A percentile compares a stretch with the other conserved stretches of the same genome.
Conservation (phyloP, 148 eudicot genomes). For the Silene conica region DNA sequence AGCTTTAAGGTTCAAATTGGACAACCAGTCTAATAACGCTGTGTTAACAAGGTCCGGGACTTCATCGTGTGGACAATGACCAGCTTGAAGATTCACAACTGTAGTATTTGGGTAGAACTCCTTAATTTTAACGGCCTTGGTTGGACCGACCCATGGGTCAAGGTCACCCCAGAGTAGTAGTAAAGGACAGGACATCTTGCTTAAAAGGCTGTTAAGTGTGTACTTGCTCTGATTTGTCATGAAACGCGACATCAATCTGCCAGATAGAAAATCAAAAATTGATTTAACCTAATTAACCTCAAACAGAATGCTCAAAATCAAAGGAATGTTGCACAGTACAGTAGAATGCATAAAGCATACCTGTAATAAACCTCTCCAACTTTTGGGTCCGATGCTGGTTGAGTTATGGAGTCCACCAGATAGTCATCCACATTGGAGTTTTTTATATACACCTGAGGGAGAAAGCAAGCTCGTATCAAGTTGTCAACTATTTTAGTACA, state of each 20-base stretch:
- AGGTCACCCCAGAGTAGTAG: conserved; percentile 91
- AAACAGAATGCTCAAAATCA: background rate
- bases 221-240: conserved; percentile 83
- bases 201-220: conserved; percentile 80
- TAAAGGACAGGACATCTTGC: conserved; percentile 77
- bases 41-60: conserved; percentile 87
- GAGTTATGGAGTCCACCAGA: conserved; percentile 79
- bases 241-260: conserved; percentile 82
- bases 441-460: conserved; percentile 66
- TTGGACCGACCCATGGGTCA: conserved; percentile 97
- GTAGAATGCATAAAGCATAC: conserved; percentile 32
- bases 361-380: conserved; percentile 97
- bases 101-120: conserved; percentile 82
- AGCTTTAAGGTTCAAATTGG: conserved; percentile 37
- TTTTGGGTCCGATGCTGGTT: conserved; percentile 91
- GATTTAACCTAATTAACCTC: background rate
- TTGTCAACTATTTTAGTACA: background rate
- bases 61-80: conserved; percentile 99
- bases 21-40: conserved; percentile 85
- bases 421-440: conserved; percentile 85
- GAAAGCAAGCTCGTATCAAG: background rate
- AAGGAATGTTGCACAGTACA: background rate
- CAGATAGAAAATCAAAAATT: background rate
- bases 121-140: conserved; percentile 76
- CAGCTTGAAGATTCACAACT: conserved; percentile 82